Percentiles rank a stretch among this genome's conserved stretches.
Conservation (phyloP, 768 basidiomycete species). For the Rickenella mellea region DNA sequence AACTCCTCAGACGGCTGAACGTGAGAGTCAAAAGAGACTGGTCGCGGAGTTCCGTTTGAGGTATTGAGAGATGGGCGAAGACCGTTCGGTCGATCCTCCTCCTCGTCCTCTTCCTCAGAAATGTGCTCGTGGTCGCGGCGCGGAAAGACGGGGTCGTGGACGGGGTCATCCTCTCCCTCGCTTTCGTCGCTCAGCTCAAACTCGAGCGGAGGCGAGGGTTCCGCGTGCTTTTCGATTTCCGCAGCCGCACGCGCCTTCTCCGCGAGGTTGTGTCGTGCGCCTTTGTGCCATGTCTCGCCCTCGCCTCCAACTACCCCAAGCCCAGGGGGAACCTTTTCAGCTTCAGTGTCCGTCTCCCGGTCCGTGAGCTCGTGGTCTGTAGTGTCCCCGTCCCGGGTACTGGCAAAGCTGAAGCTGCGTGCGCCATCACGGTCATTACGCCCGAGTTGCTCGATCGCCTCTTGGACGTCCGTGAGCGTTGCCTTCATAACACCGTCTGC, state of each 20-base stretch:
- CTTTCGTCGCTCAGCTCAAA: slow-evolving; percentile 77
- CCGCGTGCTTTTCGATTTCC: slow-evolving; percentile 21
- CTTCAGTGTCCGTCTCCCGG: slow-evolving; percentile 42
- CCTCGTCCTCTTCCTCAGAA: slow-evolving; percentile 62
- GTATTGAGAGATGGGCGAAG: background rate
- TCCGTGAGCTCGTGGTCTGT: slow-evolving; percentile 37
- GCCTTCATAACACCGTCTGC: slow-evolving; percentile 67
- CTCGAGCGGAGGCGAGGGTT: slow-evolving; percentile 51
- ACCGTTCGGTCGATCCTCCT: slow-evolving; percentile 19
- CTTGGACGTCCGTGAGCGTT: slow-evolving; percentile 84
- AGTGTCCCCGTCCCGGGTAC: slow-evolving; percentile 43
- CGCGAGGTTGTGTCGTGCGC: slow-evolving; percentile 56
- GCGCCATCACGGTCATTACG: slow-evolving; percentile 41
- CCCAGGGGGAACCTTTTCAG: slow-evolving; percentile 36
- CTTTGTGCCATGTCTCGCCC: slow-evolving; percentile 57
- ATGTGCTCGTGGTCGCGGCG: slow-evolving; percentile 49
- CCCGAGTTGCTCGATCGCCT: slow-evolving; percentile 83
- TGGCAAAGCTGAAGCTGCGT: slow-evolving; percentile 72
- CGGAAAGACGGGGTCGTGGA: slow-evolving; percentile 26
- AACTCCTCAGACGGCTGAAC: slow-evolving; percentile 22
- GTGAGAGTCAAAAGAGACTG: slow-evolving; percentile 1
- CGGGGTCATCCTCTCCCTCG: slow-evolving; percentile 55
- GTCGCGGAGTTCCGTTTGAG: background rate
- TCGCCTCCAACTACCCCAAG: slow-evolving; percentile 36
- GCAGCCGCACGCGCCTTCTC: slow-evolving; percentile 50